Conservation (phyloP, 1,284 basidiomycete species). For the Microstroma glucosiphilum region DNA sequence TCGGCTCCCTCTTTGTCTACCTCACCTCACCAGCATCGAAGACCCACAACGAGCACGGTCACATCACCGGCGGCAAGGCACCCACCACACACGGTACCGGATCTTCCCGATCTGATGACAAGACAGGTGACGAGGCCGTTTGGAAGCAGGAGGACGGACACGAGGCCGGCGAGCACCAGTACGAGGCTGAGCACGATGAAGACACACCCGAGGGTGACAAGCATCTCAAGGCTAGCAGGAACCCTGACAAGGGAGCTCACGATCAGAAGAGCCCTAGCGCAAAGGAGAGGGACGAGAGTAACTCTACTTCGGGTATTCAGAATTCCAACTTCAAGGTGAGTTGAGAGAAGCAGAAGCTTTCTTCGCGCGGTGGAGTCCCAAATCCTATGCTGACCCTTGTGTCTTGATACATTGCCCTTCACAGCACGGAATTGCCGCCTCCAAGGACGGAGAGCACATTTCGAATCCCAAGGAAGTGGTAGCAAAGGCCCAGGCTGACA, state of each 20-base stretch:
- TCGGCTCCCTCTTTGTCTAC: constrained; percentile 34
- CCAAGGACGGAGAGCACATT: background rate
- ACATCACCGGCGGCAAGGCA: background rate
- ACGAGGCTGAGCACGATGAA: background rate
- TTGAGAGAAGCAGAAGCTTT: background rate
- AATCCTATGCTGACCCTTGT: background rate
- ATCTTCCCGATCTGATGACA: background rate
- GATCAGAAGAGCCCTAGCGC: background rate
- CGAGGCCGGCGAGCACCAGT: background rate
- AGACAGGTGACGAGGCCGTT: constrained; percentile 5
- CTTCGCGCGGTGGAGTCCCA: background rate
- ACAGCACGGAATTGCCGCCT: background rate
- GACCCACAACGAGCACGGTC: constrained; percentile 8
- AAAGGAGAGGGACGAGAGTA: background rate
- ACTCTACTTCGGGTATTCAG: background rate
- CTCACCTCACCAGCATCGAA: constrained; percentile 11
- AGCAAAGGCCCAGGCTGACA: background rate
- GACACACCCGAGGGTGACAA: constrained; percentile 4
- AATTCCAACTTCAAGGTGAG: constrained; percentile 9
- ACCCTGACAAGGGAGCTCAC: background rate
- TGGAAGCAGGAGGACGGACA: constrained; percentile 3
- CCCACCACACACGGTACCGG: constrained; percentile 5
- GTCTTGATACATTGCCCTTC: background rate
- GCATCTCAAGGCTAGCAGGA: background rate
- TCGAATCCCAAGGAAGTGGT: background rate